These are phyloP conservation scores for Podaxis sp. DNA, from an alignment of 768 basidiomycete genomes.

Conservation along the genomic window DNA sequence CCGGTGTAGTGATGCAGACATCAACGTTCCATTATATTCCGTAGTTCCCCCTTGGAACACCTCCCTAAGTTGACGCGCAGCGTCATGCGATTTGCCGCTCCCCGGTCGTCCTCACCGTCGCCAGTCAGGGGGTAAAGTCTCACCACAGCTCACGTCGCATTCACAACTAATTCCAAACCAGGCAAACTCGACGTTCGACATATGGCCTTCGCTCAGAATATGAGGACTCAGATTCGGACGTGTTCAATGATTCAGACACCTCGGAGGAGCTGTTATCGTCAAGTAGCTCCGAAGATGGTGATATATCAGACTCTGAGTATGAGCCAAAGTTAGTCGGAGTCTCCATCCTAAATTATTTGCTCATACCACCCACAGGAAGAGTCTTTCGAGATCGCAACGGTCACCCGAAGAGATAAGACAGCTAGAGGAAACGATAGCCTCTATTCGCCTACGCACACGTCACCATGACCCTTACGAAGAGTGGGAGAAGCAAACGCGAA, in stretches of 20 bases:
- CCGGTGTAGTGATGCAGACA: too few species aligned
- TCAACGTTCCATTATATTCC: background rate
- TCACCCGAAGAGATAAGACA: slow-evolving; percentile 39
- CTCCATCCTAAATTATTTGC: slow-evolving; percentile 20
- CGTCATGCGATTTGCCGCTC: slow-evolving; percentile 54
- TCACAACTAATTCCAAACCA: slow-evolving; percentile 15
- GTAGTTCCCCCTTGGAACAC: background rate
- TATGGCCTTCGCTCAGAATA: slow-evolving; percentile 59
- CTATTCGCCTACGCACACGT: slow-evolving; percentile 50
- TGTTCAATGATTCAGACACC: background rate
- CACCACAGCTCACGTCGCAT: background rate
- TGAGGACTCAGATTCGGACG: slow-evolving; percentile 31
- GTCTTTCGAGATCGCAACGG: slow-evolving; percentile 28
- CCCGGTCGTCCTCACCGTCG: slow-evolving; percentile 50
- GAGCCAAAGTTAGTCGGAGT: slow-evolving; percentile 24
- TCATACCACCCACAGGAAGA: slow-evolving; percentile 17
- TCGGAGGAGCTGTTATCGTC: slow-evolving; percentile 27
- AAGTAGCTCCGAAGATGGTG: slow-evolving; percentile 25
- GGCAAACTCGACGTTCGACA: slow-evolving; percentile 40
- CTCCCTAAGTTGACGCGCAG: background rate
- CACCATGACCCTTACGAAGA: slow-evolving; percentile 59
- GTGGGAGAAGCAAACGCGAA: slow-evolving; percentile 52
- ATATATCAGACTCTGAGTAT: slow-evolving; percentile 25
- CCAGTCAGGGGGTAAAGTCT: slow-evolving; percentile 39
- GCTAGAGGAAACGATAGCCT: slow-evolving; percentile 49